Evolutionary conservation across 345 rosid species (phyloP).

Genomic region (Brassica nigra): DNA sequence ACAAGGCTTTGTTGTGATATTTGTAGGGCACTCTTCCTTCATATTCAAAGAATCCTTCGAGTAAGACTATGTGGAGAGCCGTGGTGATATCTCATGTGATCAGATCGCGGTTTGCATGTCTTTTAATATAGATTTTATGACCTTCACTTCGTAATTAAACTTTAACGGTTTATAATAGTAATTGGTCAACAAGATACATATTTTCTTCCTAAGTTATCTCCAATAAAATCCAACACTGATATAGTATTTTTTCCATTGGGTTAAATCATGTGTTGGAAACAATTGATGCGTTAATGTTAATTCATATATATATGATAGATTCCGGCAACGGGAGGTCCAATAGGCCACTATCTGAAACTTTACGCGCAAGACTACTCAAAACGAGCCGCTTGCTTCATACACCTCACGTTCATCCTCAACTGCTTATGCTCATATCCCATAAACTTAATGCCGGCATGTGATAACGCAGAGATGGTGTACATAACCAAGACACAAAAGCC

Average conservation of each 20-base stretch:
- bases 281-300: neutral
- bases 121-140: too few species aligned
- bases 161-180: too few species aligned
- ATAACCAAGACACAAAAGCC: slow-evolving; percentile 45
- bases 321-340: slow-evolving; percentile 58
- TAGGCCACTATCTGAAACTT: slow-evolving; percentile 47
- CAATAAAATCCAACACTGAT: too few species aligned
- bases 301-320: slow-evolving; percentile 41
- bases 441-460: slow-evolving; percentile 66
- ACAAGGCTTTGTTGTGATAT: neutral
- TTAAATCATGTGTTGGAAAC: neutral
- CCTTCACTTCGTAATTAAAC: too few species aligned
- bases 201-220: too few species aligned
- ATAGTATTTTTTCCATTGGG: neutral
- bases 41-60: slow-evolving; percentile 65
- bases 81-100: slow-evolving; percentile 55
- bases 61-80: slow-evolving; percentile 75
- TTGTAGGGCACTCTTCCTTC: slow-evolving; percentile 79
- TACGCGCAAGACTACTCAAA: slow-evolving; percentile 45
- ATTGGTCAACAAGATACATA: too few species aligned
- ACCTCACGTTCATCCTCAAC: slow-evolving; percentile 54
- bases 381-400: slow-evolving; percentile 48
- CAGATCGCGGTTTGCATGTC: slow-evolving; percentile 49
- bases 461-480: slow-evolving; percentile 53
- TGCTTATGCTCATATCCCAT: slow-evolving; percentile 66